Percentiles rank a stretch among this genome's conserved stretches.
Conservation (phyloP, 2,329 filamentous ascomycete species). For the Apiospora sp. region DNA sequence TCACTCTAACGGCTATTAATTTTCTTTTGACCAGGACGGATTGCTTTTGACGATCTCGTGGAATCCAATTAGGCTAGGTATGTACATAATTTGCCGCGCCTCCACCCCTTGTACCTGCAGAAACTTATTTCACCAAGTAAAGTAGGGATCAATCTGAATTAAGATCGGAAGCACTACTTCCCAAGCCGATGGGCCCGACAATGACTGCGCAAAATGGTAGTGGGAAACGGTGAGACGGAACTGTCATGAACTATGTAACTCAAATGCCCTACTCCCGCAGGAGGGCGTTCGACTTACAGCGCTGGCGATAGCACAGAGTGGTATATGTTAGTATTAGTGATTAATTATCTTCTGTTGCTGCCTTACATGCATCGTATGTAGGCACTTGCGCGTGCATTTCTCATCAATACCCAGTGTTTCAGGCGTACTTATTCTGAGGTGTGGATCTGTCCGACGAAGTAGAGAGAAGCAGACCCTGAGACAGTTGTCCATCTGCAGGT, state of each 20-base stretch:
- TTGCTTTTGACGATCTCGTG: slow-evolving; percentile 4
- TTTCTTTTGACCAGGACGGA: neutral
- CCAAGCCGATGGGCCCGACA: slow-evolving; percentile 8
- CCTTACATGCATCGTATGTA: neutral
- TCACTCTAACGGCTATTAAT: neutral
- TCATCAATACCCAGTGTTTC: neutral
- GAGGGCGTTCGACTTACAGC: neutral
- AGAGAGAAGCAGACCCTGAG: slow-evolving; percentile 10
- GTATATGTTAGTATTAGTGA: neutral
- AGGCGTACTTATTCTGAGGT: slow-evolving; percentile 2
- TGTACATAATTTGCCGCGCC: slow-evolving; percentile 18
- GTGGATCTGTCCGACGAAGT: neutral
- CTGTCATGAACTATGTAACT: neutral
- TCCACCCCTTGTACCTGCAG: slow-evolving; percentile 12
- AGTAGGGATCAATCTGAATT: slow-evolving; percentile 13
- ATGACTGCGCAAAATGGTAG: neutral
- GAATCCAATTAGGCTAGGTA: slow-evolving; percentile 15
- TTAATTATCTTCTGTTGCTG: neutral
- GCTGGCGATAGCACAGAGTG: neutral
- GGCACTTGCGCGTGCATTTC: neutral
- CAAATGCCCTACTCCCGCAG: neutral
- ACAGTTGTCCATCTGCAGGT: slow-evolving; percentile 12
- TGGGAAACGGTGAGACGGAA: neutral
- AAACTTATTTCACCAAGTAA: neutral
- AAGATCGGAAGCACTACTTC: slow-evolving; percentile 10